Conservation (phyloP, 129 eudicot genomes). For the Tanacetum coccineum region DNA sequence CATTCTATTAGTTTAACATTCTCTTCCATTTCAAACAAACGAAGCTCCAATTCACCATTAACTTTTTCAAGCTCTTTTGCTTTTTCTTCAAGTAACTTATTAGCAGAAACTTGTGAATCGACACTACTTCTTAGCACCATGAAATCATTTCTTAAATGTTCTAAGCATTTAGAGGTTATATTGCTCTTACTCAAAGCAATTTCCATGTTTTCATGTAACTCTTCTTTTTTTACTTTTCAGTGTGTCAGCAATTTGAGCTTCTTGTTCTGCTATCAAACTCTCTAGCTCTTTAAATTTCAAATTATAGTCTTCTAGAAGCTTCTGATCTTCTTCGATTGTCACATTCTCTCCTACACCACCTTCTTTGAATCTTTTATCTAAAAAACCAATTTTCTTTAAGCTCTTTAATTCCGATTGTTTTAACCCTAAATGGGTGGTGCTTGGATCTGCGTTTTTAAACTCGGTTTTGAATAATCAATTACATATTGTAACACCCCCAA, state of each 20-base stretch:
- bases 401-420: too few relatives aligned
- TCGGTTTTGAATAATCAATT: too few relatives aligned
- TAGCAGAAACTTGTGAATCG: conserved; percentile 57
- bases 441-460: too few relatives aligned
- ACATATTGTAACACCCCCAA: too few relatives aligned
- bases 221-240: conserved; percentile 39
- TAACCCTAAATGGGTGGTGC: too few relatives aligned
- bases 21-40: conserved; percentile 42
- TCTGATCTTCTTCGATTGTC: conserved; percentile 36
- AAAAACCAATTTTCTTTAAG: conserved; percentile 55
- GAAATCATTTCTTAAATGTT: conserved; percentile 47
- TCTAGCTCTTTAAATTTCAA: conserved; percentile 38
- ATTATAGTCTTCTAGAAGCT: conserved; percentile 36
- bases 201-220: conserved; percentile 53
- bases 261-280: conserved; percentile 39
- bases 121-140: conserved; percentile 45
- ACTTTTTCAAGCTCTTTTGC: conserved; percentile 42
- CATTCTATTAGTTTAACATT: conserved; percentile 34
- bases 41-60: too few relatives aligned
- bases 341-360: conserved; percentile 32
- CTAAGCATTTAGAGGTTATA: conserved; percentile 52
- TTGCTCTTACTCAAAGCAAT: conserved; percentile 42
- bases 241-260: conserved; percentile 35
- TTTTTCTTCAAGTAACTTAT: conserved; percentile 44
- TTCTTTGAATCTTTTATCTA: conserved; percentile 55